Percentiles rank a stretch among this genome's conserved stretches.
phyloP scores from a whole-genome alignment of 2,329 filamentous ascomycete genomes.

The Spiromastix sp. region DNA sequence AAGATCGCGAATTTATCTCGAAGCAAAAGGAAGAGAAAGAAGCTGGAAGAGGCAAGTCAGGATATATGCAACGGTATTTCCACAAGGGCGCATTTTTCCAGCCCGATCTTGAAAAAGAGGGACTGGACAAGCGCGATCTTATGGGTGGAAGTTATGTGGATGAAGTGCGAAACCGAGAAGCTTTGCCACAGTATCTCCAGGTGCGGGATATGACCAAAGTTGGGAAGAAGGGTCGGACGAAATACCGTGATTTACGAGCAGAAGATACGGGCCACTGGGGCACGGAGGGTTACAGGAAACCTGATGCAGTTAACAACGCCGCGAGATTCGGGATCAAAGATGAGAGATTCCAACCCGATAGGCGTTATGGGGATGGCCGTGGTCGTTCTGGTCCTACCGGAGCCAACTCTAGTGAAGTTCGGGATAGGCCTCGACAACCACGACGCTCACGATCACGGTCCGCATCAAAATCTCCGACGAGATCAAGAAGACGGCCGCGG shows the following conservation, averaged over 20 bases:
- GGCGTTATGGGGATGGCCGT: conserved; percentile 20
- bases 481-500: conserved; percentile 30
- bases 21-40: conserved; percentile 69
- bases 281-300: conserved; percentile 34
- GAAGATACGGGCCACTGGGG: conserved; percentile 90
- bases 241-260: conserved; percentile 75
- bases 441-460: conserved; percentile 23
- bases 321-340: conserved; percentile 31
- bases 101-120: conserved; percentile 64
- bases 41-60: conserved; percentile 66
- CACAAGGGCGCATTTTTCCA: conserved; percentile 96
- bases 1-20: conserved; percentile 70
- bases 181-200: conserved; percentile 84
- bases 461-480: conserved; percentile 46
- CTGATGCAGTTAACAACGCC: conserved; percentile 15
- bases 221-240: conserved; percentile 81
- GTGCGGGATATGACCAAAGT: conserved; percentile 88
- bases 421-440: conserved; percentile 21
- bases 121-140: conserved; percentile 68
- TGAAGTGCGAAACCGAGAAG: conserved; percentile 69
- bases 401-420: conserved; percentile 36
- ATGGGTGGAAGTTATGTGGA: conserved; percentile 78
- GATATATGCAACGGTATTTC: conserved; percentile 90
- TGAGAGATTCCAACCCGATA: conserved; percentile 38
- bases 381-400: conserved; percentile 29